Conservation (phyloP, 306 rosid species). For the Gastrolobium villosum region DNA sequence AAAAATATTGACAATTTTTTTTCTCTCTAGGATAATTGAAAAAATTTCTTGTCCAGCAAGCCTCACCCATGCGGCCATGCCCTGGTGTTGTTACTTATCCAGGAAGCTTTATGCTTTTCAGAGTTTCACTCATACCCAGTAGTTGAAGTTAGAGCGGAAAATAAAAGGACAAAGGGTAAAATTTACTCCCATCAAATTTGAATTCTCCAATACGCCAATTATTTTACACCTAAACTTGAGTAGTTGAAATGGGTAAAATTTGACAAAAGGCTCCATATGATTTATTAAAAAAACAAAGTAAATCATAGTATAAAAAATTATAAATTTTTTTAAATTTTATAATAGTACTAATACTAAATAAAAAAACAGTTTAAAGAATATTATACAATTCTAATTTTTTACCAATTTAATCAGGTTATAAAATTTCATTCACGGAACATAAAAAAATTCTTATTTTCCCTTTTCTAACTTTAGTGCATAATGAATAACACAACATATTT, state of each 20-base stretch:
- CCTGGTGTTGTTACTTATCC: constrained; percentile 47
- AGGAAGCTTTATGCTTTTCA: constrained; percentile 46
- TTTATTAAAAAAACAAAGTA: too few species aligned
- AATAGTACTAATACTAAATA: too few species aligned
- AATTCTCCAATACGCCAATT: constrained; percentile 34
- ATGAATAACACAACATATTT: too few species aligned
- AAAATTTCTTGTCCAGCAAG: constrained; percentile 43
- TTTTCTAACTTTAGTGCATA: too few species aligned
- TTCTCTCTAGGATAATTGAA: constrained; percentile 7
- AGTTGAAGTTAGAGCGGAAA: not conserved
- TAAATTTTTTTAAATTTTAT: too few species aligned
- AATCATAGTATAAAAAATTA: too few species aligned
- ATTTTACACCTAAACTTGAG: not conserved
- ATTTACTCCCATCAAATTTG: constrained; percentile 27
- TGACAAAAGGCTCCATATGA: not conserved
- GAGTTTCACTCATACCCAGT: constrained; percentile 42
- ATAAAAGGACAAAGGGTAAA: constrained; percentile 37
- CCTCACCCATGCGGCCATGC: constrained; percentile 41
- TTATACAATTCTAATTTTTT: too few species aligned
- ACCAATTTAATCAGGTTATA: too few species aligned
- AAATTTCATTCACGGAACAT: too few species aligned
- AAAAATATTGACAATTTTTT: not conserved
- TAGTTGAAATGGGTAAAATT: not conserved
- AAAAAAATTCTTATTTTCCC: too few species aligned
- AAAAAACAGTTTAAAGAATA: too few species aligned